Evolutionary conservation across 2,329 filamentous ascomycete species (phyloP), one percentile per base, ranked within the genome.

Genomic region (Neonectria coccinea): DNA sequence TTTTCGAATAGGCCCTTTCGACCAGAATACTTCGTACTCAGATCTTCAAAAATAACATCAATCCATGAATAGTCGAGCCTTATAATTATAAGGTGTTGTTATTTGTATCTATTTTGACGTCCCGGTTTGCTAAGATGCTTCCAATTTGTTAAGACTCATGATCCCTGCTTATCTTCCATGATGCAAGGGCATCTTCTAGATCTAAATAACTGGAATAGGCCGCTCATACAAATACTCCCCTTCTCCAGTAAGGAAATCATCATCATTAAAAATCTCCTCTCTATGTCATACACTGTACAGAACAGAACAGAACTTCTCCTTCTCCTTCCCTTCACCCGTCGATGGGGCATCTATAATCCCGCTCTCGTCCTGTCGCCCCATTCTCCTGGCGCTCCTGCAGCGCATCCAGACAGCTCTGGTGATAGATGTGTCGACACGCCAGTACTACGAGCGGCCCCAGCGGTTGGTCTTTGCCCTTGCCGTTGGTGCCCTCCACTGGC

Each of bases 381-480:
- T 79, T 80, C 70, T 83, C 84, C 60, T 83, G 82, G 65, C 85
- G 82, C 36, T 83, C 84, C 70, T 88, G 87, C 69, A 91, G 77
- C 64, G 87, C 85, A 74, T 95, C 92, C 42, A 92, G 80, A 74
- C 90, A 94, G 27, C 80, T 82, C 75, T 89, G 84, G 79, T 92
- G 90, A 72, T 91, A 92, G 18, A 91, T 87, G 76, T 92, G 90
- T 59, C 90, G 84, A 75, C 90, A 92, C 22, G 89, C 90, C 71
- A 92, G 79, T 53, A 92, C 85, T 10, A 92, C 88, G 56, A 92
- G 76, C 47, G 88, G 84, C 9, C 89, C 91, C 18, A 91, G 82
- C n/a, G 85, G 80, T 52, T 85, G 85, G 65, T 86, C 78, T 65
- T 74, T 77, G 47, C 67, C 66, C 14, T 60, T 62, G 5, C 44